Percentiles rank a stretch among this genome's conserved stretches.
phyloP scores from a whole-genome alignment of 352 stramenopile species.

The Phytophthora agathidicida region DNA sequence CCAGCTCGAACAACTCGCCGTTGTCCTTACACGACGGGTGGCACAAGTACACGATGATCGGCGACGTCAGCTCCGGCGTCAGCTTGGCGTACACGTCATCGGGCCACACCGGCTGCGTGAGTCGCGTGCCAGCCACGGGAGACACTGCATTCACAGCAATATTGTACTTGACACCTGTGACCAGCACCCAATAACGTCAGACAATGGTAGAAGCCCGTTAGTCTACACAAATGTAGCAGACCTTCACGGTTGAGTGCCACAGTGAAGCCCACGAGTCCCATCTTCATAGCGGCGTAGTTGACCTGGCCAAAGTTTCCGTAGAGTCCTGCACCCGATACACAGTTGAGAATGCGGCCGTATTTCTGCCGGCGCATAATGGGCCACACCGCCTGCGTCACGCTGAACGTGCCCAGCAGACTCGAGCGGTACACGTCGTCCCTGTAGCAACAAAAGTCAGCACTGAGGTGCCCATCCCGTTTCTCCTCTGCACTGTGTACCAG shows the following conservation, averaged over 20 bases:
- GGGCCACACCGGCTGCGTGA: slow-evolving; percentile 73
- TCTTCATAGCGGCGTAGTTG: slow-evolving; percentile 84
- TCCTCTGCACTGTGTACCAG: slow-evolving; percentile 38
- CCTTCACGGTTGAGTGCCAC: slow-evolving; percentile 74
- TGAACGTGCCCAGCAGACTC: slow-evolving; percentile 64
- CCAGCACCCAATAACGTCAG: slow-evolving; percentile 3
- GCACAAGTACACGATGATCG: slow-evolving; percentile 71
- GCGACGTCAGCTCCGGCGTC: slow-evolving; percentile 66
- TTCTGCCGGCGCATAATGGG: slow-evolving; percentile 73
- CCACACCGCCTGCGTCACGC: slow-evolving; percentile 71
- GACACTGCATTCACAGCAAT: slow-evolving; percentile 77
- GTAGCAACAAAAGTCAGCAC: slow-evolving; percentile 7
- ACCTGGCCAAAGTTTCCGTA: slow-evolving; percentile 84
- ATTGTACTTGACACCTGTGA: slow-evolving; percentile 75
- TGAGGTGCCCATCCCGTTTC: neutral
- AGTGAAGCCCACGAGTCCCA: slow-evolving; percentile 73
- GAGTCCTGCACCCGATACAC: slow-evolving; percentile 62
- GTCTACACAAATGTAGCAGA: slow-evolving; percentile 8
- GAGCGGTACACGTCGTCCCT: slow-evolving; percentile 71
- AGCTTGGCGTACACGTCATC: slow-evolving; percentile 61
- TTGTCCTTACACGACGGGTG: slow-evolving; percentile 60
- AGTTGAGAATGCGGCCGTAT: slow-evolving; percentile 79
- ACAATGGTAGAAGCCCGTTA: slow-evolving; percentile 6
- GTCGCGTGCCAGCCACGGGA: slow-evolving; percentile 63
- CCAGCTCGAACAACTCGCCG: slow-evolving; percentile 64